Percentiles rank a stretch among this genome's conserved stretches.
Conservation (phyloP, 768 basidiomycete species). For the Mrakia frigida region DNA sequence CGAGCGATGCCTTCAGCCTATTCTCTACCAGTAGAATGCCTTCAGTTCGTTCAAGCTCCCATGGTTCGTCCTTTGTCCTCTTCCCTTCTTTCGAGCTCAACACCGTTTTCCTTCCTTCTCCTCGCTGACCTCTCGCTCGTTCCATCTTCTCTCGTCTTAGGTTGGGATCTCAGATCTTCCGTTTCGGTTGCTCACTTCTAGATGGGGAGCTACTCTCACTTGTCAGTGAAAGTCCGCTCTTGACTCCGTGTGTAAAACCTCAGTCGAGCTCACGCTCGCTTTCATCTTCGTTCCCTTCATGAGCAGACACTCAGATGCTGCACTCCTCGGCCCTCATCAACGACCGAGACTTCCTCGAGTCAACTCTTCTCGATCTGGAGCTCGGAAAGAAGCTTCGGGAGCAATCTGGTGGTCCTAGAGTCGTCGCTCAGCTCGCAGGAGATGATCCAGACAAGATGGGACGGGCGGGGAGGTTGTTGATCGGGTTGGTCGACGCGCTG, state of each 20-base stretch:
- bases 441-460: slow-evolving; percentile 62
- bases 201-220: slow-evolving; percentile 60
- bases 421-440: slow-evolving; percentile 69
- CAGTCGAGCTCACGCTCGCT: not conserved
- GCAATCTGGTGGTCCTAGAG: slow-evolving; percentile 46
- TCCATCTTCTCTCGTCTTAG: not conserved
- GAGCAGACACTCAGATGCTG: slow-evolving; percentile 71
- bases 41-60: slow-evolving; percentile 27
- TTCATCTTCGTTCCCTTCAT: not conserved
- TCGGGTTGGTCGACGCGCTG: slow-evolving; percentile 62
- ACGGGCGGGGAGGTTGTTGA: slow-evolving; percentile 57
- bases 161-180: slow-evolving; percentile 57
- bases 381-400: slow-evolving; percentile 36
- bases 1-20: not conserved
- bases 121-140: no score
- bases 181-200: slow-evolving; percentile 59
- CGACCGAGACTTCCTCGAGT: slow-evolving; percentile 61
- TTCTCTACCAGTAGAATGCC: slow-evolving; percentile 16
- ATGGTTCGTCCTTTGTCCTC: slow-evolving; percentile 5
- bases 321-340: slow-evolving; percentile 58
- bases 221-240: not conserved
- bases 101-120: not conserved
- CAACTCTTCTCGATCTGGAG: slow-evolving; percentile 57
- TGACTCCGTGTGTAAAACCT: not conserved
- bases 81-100: not conserved